Evolutionary conservation across 2,329 filamentous ascomycete genomes (phyloP), one percentile per base, ranked within the genome.

Genomic region (Pseudogymnoascus sp.): DNA sequence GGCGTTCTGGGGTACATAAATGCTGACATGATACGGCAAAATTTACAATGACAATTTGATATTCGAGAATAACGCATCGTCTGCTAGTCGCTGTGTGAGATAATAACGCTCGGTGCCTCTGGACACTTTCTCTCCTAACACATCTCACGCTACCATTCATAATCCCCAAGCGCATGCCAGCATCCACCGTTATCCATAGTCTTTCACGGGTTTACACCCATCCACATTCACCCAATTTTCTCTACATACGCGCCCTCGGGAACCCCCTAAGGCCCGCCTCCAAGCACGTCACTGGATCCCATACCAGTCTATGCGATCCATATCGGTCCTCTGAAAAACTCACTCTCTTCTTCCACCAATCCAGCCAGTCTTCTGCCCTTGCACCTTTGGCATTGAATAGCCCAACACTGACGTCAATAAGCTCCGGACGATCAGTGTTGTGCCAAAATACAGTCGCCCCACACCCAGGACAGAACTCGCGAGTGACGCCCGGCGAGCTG

Each of bases 391-490:
- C 77, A 41, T 75, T 74, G 4, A 88, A 68, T 38, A 88, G 66
- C 0, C 86, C 86, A 7, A 81, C 79, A 63, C 84, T 87, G 7
- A 89, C 79, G 71, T 89, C 85, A 14, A 89, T 76, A 16, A 89
- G 69, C 3, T 78, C 77, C 0, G 81, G 77, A 38, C 85, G 74
- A 63, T 75, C 74, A 3, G 76, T 72, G 60, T 79, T 79, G 66
- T 82, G 79, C 81, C 83, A 88, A 67, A 88, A 88, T 2, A 85
- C 77, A 0, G 80, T 85, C 0, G 87, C 86, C 1, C 86, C 86
- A 67, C 87, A 90, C 0, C 60, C 68, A 1, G 72, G 71, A 68
- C 86, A 90, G 67, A 88, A 89, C 43, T 86, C 82, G 14, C 87
- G 79, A 54, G 75, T 73, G 3, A 85, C 79, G 0, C 77, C 79